Evolutionary conservation across 176 grass and related monocot species (phyloP), one percentile per base, ranked within the genome.

Genomic region (Puya raimondii): DNA sequence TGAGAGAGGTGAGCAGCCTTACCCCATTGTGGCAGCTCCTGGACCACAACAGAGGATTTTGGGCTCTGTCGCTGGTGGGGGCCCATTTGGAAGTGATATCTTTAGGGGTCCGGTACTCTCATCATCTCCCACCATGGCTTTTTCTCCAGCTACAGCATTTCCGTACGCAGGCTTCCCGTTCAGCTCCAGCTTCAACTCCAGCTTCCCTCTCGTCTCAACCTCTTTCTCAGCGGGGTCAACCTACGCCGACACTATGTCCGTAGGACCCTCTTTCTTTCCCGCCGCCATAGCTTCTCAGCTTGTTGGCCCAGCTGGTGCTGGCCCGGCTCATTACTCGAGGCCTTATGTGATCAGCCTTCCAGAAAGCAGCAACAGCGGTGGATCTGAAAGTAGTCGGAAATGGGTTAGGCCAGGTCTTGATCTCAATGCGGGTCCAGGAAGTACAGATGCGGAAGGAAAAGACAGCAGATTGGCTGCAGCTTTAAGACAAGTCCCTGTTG

Each of bases 351-450:
- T 91, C 48, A 91, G 70, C 80, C 82, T 91, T 69, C 74, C 84
- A 51, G 88, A 96, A 80, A 72, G 89, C 67, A 86, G 82, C 67
- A 91, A 74, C 23, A 85, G 77, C 23, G 72, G 72, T 68, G 77
- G 80, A 72, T 81, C 82, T 76, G 85, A 86, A 21, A 86, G 64
- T 64, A 86, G 54, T 54, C 76, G 78, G 63, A 86, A 74, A 74
- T 91, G 88, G 85, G 77, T 64, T 51, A 87, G 85, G 53, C 91
- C 84, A 50, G 82, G 78, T 58, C 78, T 96, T 48, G 91, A 91
- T 78, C 88, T 96, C 63, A 96, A 96, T 71, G 87, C 85, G 27
- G 91, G 88, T 13, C 88, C 88, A 56, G 85, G 83, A 72, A 84
- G 64, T 78, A 70, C 66, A 73, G 85, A 91, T 70, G 27, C 75